These are phyloP conservation scores for Grigorovia transvaalensis DNA, from an alignment of 805 yeast genomes.

Conservation along the genomic window DNA sequence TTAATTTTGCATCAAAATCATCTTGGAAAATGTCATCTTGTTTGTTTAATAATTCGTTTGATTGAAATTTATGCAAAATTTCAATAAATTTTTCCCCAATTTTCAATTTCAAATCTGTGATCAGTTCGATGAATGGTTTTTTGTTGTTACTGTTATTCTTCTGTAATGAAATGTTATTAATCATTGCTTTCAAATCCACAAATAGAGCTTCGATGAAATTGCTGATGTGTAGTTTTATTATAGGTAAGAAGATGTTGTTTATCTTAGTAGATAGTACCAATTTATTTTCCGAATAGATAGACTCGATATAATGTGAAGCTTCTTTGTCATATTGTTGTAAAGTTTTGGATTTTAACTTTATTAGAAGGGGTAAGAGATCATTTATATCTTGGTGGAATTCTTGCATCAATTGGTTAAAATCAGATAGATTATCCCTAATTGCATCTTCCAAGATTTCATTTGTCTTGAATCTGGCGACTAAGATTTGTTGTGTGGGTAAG, in stretches of 20 bases:
- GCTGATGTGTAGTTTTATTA: constrained; percentile 6
- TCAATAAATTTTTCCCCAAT: neutral
- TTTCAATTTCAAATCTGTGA: neutral
- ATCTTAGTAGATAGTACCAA: constrained; percentile 38
- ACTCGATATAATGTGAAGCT: constrained; percentile 64
- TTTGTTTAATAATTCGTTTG: neutral
- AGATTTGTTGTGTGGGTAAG: constrained; percentile 89
- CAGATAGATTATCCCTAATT: constrained; percentile 34
- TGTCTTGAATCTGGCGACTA: constrained; percentile 90
- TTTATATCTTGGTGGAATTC: constrained; percentile 20
- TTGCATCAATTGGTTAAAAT: constrained; percentile 25
- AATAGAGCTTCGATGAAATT: neutral
- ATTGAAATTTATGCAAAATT: neutral
- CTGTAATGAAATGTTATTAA: neutral
- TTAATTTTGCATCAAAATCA: neutral
- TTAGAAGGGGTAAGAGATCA: constrained; percentile 35
- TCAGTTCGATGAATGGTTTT: neutral
- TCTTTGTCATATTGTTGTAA: constrained; percentile 49
- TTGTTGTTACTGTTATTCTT: neutral
- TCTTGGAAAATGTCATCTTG: neutral
- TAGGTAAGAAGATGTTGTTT: neutral
- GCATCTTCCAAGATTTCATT: constrained; percentile 67
- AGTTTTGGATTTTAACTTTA: constrained; percentile 35
- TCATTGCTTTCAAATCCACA: neutral
- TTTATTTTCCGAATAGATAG: constrained; percentile 60